Conservation (phyloP, 139 green algal genomes). For the Picochlorum sp. region DNA sequence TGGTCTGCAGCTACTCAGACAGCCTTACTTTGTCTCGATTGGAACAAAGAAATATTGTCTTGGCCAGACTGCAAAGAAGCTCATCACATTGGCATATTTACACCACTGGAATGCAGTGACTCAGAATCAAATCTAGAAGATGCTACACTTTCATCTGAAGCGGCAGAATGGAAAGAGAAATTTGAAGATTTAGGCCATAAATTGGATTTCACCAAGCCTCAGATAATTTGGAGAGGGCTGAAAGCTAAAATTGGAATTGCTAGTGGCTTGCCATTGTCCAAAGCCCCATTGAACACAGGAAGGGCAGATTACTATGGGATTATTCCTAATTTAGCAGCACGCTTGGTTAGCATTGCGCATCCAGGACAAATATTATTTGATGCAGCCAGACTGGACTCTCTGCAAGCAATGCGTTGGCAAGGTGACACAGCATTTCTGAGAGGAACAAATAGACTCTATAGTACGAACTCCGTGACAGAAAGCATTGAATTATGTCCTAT, state of each 20-base stretch:
- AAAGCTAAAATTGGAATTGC: conserved; percentile 63
- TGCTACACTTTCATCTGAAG: neutral
- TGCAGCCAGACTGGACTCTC: conserved; percentile 6
- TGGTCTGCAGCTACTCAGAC: conserved; percentile 48
- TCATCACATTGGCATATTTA: neutral
- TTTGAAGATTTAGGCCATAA: neutral
- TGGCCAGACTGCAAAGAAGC: conserved; percentile 41
- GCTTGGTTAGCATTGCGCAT: conserved; percentile 47
- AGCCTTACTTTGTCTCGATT: conserved; percentile 52
- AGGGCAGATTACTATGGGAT: conserved; percentile 72
- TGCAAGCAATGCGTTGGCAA: neutral
- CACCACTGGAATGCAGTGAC: neutral
- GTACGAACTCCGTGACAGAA: neutral
- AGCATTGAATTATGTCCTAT: conserved; percentile 22
- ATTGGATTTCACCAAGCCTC: neutral
- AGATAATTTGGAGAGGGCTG: conserved; percentile 56
- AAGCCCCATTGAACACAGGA: conserved; percentile 66
- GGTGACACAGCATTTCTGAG: neutral
- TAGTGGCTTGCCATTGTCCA: conserved; percentile 40
- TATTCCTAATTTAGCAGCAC: conserved; percentile 63
- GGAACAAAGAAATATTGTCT: conserved; percentile 43
- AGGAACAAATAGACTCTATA: neutral
- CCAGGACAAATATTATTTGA: conserved; percentile 61
- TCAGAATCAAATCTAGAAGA: neutral
- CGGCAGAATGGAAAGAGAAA: neutral